These are phyloP conservation scores for Naumovozyma castellii DNA, from an alignment of 805 yeast genomes.

Conservation along the genomic window DNA sequence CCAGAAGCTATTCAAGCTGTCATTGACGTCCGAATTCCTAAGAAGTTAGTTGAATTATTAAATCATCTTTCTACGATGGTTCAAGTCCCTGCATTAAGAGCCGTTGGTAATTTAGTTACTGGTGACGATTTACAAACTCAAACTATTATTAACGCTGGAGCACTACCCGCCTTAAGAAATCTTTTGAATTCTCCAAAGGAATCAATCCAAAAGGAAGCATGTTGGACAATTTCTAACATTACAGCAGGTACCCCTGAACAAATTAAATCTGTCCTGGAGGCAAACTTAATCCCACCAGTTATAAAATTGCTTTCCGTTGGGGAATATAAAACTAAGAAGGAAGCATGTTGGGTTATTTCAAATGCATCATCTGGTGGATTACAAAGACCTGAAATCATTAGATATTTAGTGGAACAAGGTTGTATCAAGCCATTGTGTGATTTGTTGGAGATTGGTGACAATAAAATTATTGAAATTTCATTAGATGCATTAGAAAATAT, in stretches of 20 bases:
- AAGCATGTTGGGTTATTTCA: constrained; percentile 97
- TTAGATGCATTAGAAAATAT: constrained; percentile 88
- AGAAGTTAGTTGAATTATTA: constrained; percentile 78
- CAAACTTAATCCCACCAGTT: constrained; percentile 82
- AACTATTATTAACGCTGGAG: constrained; percentile 82
- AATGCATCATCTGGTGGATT: constrained; percentile 97
- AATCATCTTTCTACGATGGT: constrained; percentile 71
- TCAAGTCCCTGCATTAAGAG: constrained; percentile 92
- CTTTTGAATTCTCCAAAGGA: constrained; percentile 66
- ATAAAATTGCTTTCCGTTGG: constrained; percentile 69
- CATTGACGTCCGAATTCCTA: constrained; percentile 87
- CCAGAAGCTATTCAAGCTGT: constrained; percentile 88
- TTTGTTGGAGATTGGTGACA: constrained; percentile 71
- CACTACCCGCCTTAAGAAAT: constrained; percentile 69
- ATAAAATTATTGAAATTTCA: constrained; percentile 83
- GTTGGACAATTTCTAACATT: constrained; percentile 95
- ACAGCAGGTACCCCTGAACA: constrained; percentile 92
- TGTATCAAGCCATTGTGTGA: constrained; percentile 95
- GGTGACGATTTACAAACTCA: constrained; percentile 93
- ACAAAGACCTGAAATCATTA: constrained; percentile 78
- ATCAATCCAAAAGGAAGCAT: constrained; percentile 85
- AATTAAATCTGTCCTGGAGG: constrained; percentile 88
- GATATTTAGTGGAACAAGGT: constrained; percentile 84
- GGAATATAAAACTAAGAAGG: constrained; percentile 89
- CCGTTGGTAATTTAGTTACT: constrained; percentile 92